Base-by-base conservation (phyloP, 345 rosid genomes). In the Durio zibethinus region DNA sequence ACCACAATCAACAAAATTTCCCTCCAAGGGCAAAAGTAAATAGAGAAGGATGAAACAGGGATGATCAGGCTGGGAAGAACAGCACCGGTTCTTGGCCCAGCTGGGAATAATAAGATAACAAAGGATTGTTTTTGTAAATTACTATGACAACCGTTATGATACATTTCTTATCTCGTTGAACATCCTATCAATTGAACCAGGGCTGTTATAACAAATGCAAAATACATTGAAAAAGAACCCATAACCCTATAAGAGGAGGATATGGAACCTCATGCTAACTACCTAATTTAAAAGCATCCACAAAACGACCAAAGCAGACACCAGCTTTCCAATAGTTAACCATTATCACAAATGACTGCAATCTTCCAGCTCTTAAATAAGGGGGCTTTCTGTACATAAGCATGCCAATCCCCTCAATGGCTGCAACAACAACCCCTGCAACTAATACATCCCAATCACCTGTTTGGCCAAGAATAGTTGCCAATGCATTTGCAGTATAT, bases 391-490 rank as follows among this genome's bases (percentile, higher is more conserved):
- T 91, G 79, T 95, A 93, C 91, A 90, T 85, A 45, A 95, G 93
- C 96, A 92, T 88, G 74, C 99, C 99, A 10, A 95, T 93, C 35
- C 98, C 99, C 76, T 95, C 98, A 9, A 96, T 90, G 29, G 99
- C 97, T 43, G 99, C 97, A 50, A 93, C 99, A 29, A 93, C 97
- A 16, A 96, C 85, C 21, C 98, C 99, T 0, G 99, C 98, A 33
- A 96, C 99, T 65, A 96, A 82, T 29, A 93, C 98, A 54, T 96
- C 98, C 99, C 98, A 96, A 29, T 96, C 98, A 77, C 98, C 98
- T 4, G 99, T 96, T 83, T 96, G 99, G 29, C 98, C 98, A 61
- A 96, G 99, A 83, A 96, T 96, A 0, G 98, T 96, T 12, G 99
- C 98, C 40, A 96, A 80, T 20, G 99, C 99, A 86, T 96, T 96